A percentile compares a stretch with the other conserved stretches of the same genome.
phyloP scores from a whole-genome alignment of 805 yeast genomes.

The Yamadazyma scolyti region DNA sequence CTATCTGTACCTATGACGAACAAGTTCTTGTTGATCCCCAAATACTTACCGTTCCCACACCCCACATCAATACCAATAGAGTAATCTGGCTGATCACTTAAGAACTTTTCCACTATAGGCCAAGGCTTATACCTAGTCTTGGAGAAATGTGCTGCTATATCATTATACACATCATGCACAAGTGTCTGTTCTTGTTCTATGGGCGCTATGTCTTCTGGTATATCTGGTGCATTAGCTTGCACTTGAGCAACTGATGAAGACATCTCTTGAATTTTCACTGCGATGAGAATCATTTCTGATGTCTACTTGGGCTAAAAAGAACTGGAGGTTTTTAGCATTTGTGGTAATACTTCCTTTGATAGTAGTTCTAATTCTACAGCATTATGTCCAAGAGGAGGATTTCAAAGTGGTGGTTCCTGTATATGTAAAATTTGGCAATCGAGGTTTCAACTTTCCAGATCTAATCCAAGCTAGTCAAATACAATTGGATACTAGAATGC shows the following conservation, averaged over 20 bases:
- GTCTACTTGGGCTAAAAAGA: no score
- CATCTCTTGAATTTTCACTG: conserved; percentile 3
- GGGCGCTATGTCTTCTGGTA: conserved; percentile 37
- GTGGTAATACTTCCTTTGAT: no score
- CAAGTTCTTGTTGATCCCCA: conserved; percentile 65
- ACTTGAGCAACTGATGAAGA: neutral
- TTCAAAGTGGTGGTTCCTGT: conserved; percentile 20
- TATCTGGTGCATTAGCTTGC: conserved; percentile 6
- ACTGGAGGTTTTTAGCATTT: no score
- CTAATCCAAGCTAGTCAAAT: conserved; percentile 46
- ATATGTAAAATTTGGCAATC: conserved; percentile 25
- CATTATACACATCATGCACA: conserved; percentile 92
- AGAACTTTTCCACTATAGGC: conserved; percentile 85
- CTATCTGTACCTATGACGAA: conserved; percentile 73
- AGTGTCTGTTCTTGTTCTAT: conserved; percentile 63
- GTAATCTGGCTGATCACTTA: conserved; percentile 46
- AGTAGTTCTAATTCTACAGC: no score
- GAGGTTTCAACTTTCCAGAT: conserved; percentile 62
- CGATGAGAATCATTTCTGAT: conserved; percentile 9
- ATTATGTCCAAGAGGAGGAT: no score
- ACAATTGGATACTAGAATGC: conserved; percentile 23
- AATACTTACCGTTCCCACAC: conserved; percentile 94
- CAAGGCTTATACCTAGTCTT: conserved; percentile 94
- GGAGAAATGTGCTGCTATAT: conserved; percentile 90
- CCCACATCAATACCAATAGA: conserved; percentile 89